Conservation (phyloP, 225 moss, liverwort and hornwort genomes). For the Rhytidiadelphus loreus region DNA sequence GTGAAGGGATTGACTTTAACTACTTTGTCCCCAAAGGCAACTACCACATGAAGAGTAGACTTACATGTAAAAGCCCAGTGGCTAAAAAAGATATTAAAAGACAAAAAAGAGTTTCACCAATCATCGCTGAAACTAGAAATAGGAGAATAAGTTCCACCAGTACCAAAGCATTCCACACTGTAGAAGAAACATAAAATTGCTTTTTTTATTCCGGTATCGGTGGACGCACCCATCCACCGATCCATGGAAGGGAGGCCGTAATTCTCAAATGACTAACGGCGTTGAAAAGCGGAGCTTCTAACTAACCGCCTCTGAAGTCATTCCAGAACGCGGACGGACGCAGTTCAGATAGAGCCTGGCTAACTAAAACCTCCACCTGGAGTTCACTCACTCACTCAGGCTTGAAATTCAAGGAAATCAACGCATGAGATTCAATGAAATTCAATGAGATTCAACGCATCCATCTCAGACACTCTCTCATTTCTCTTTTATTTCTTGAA, state of each 20-base stretch:
- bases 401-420: background rate
- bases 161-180: background rate
- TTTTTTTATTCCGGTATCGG: background rate
- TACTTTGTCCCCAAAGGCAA: background rate
- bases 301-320: background rate
- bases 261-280: no score
- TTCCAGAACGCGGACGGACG: background rate
- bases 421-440: no score
- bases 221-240: background rate
- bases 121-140: fast-evolving
- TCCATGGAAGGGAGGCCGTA: no score
- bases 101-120: background rate
- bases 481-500: background rate
- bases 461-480: background rate
- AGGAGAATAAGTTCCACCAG: background rate
- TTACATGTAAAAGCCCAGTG: background rate
- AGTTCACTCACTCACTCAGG: no score
- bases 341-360: background rate
- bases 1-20: background rate
- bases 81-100: background rate
- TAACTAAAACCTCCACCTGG: background rate
- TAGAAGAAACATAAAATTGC: background rate
- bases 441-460: background rate
- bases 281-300: no score
- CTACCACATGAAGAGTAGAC: background rate